Conservation (phyloP, 495 filamentous ascomycete species). For the Thermothielavioides terrestris region DNA sequence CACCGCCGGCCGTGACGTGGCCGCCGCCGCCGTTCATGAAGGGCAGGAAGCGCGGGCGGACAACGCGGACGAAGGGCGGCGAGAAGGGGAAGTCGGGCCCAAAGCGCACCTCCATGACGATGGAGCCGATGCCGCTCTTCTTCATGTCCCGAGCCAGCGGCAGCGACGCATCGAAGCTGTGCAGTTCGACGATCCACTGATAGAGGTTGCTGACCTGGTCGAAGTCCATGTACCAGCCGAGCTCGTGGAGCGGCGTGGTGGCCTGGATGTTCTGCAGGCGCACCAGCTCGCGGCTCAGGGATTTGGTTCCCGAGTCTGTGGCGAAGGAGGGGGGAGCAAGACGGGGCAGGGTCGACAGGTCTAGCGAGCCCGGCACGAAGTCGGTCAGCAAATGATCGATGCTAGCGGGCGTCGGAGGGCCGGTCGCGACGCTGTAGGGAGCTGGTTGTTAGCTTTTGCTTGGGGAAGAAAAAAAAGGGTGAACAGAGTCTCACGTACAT, state of each 20-base stretch:
- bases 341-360: slow-evolving; percentile 45
- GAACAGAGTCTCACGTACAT: not conserved
- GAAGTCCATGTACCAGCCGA: slow-evolving; percentile 79
- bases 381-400: slow-evolving; percentile 36
- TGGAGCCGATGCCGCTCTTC: slow-evolving; percentile 45
- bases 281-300: slow-evolving; percentile 55
- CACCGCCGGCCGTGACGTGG: slow-evolving; percentile 80
- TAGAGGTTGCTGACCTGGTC: slow-evolving; percentile 56
- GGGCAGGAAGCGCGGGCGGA: slow-evolving; percentile 69
- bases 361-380: slow-evolving; percentile 58
- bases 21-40: slow-evolving; percentile 71
- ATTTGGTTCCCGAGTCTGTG: slow-evolving; percentile 51
- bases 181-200: slow-evolving; percentile 89
- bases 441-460: not conserved
- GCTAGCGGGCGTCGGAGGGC: not conserved
- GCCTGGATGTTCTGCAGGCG: slow-evolving; percentile 53
- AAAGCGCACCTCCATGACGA: slow-evolving; percentile 79
- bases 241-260: slow-evolving; percentile 51
- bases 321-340: slow-evolving; percentile 62
- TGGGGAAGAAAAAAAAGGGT: not conserved
- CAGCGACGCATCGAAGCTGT: slow-evolving; percentile 63
- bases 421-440: not conserved
- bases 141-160: slow-evolving; percentile 74
- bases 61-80: slow-evolving; percentile 79
- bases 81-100: slow-evolving; percentile 61